Conservation (phyloP, 805 yeast species). For the Kazachstania viticola region DNA sequence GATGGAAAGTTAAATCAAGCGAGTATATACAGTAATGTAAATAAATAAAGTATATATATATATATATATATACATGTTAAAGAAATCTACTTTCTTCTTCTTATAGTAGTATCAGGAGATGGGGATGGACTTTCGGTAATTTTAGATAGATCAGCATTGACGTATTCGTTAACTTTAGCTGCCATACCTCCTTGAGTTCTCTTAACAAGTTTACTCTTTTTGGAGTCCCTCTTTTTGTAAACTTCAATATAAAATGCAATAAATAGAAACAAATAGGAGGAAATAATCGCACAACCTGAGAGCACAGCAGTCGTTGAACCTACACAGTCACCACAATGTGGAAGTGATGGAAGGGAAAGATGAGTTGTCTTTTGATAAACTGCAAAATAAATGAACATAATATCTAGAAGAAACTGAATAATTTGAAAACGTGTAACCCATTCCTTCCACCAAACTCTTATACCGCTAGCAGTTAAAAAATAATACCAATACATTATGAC, state of each 20-base stretch:
- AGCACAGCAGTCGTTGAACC: slow-evolving; percentile 64
- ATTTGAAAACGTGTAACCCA: slow-evolving; percentile 97
- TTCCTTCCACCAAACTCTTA: slow-evolving; percentile 98
- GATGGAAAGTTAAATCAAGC: too few species aligned
- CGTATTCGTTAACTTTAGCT: slow-evolving; percentile 72
- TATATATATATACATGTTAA: too few species aligned
- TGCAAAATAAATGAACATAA: slow-evolving; percentile 84
- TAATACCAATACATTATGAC: slow-evolving; percentile 97
- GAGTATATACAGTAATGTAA: too few species aligned
- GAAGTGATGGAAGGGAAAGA: slow-evolving; percentile 21
- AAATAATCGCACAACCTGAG: slow-evolving; percentile 64
- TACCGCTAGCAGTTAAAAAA: slow-evolving; percentile 82
- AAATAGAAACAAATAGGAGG: slow-evolving; percentile 65
- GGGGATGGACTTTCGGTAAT: slow-evolving; percentile 37
- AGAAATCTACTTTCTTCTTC: too few species aligned
- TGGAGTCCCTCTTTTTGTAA: slow-evolving; percentile 36
- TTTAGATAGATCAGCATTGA: slow-evolving; percentile 41
- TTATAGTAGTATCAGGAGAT: slow-evolving; percentile 9
- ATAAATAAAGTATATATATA: too few species aligned
- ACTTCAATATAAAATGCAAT: slow-evolving; percentile 70
- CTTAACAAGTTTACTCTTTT: slow-evolving; percentile 22
- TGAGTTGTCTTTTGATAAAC: slow-evolving; percentile 47
- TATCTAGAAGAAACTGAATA: slow-evolving; percentile 80
- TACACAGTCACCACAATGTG: slow-evolving; percentile 60
- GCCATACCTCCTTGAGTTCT: slow-evolving; percentile 42